Conservation (phyloP, 306 rosid species). For the Casuarina cunninghamiana region DNA sequence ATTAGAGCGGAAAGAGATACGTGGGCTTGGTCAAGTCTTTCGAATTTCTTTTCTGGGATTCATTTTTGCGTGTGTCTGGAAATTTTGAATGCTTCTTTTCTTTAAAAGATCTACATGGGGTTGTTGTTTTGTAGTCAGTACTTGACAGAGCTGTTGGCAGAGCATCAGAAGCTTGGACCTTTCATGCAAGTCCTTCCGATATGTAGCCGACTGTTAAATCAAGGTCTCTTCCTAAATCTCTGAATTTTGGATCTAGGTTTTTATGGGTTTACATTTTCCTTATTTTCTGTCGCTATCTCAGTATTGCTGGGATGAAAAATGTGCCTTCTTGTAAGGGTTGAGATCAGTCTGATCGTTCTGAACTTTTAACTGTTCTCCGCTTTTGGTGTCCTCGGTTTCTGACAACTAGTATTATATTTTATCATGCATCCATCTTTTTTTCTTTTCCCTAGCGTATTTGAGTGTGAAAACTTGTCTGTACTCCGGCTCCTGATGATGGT, state of each 20-base stretch:
- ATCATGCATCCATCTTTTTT: slow-evolving; percentile 32
- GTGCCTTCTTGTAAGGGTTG: slow-evolving; percentile 29
- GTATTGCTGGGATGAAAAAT: slow-evolving; percentile 13
- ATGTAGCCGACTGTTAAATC: slow-evolving; percentile 87
- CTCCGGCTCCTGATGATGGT: slow-evolving; percentile 7
- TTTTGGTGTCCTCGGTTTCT: not conserved
- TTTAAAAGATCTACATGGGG: slow-evolving; percentile 40
- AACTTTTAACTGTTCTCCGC: not conserved
- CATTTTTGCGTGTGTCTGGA: slow-evolving; percentile 25
- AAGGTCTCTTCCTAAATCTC: slow-evolving; percentile 51
- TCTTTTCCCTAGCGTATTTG: slow-evolving; percentile 15
- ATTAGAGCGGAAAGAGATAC: slow-evolving; percentile 2
- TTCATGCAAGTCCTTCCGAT: slow-evolving; percentile 87
- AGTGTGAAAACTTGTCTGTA: slow-evolving; percentile 18
- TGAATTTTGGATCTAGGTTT: slow-evolving; percentile 45
- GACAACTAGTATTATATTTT: slow-evolving; percentile 13
- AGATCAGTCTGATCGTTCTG: slow-evolving; percentile 49
- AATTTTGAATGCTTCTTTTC: slow-evolving; percentile 22
- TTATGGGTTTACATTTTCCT: slow-evolving; percentile 10
- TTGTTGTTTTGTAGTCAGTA: slow-evolving; percentile 62
- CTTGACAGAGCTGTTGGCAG: slow-evolving; percentile 85
- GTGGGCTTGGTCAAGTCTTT: slow-evolving; percentile 14
- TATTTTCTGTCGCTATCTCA: slow-evolving; percentile 6
- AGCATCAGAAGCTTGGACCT: slow-evolving; percentile 93
- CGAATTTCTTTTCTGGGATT: slow-evolving; percentile 16